Conservation (phyloP, 2,329 filamentous ascomycete species). For the Phialocephala subalpina region DNA sequence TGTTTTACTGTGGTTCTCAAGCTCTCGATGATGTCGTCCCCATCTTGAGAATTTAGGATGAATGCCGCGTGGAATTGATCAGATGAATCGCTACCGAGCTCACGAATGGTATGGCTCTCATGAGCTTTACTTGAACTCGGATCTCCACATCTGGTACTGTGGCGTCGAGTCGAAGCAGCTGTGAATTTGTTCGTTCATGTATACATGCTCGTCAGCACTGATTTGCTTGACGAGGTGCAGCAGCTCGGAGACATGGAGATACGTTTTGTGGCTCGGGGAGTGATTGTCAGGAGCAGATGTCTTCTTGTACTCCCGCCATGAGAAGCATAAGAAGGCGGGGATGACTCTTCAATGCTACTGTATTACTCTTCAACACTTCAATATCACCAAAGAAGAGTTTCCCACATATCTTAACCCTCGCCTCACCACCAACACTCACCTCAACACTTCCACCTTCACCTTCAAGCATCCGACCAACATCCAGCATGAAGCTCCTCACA, state of each 20-base stretch:
- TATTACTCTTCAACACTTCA: background rate
- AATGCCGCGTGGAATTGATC: slow-evolving; percentile 3
- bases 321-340: background rate
- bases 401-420: background rate
- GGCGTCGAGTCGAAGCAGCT: background rate
- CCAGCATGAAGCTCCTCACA: background rate
- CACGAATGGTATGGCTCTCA: background rate
- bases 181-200: background rate
- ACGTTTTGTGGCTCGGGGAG: background rate
- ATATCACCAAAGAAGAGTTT: background rate
- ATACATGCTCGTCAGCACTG: background rate
- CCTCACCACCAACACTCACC: background rate
- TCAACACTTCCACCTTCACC: background rate
- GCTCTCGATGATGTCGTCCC: background rate
- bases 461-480: background rate
- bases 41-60: background rate
- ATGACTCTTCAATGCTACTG: too few relatives aligned
- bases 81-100: slow-evolving; percentile 1
- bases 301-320: background rate
- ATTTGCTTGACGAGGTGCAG: slow-evolving; percentile 1
- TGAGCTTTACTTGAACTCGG: background rate
- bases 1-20: background rate
- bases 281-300: slow-evolving; percentile 4
- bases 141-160: background rate
- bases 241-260: background rate